phyloP scores from a whole-genome alignment of 164 flowering plant species.

The Vitis rupestris region DNA sequence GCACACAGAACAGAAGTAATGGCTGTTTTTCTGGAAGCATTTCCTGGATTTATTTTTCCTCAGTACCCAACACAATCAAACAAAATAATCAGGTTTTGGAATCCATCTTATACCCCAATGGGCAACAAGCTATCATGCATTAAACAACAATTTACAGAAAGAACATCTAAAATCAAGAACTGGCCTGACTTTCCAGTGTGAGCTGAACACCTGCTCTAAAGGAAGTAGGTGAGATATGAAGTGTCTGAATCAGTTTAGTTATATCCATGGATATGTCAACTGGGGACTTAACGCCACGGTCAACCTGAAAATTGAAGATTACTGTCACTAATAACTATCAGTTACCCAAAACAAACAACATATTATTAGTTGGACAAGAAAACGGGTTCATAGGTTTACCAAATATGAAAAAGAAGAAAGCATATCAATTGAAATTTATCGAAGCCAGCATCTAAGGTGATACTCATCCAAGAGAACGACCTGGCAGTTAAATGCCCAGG shows the following conservation, averaged over 20 bases:
- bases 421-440: too few species aligned
- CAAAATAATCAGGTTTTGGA: too few species aligned
- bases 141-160: too few species aligned
- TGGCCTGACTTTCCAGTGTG: constrained; percentile 43
- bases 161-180: constrained; percentile 11
- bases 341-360: not conserved
- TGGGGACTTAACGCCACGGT: constrained; percentile 86
- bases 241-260: constrained; percentile 51
- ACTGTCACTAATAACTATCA: not conserved
- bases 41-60: too few species aligned
- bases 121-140: too few species aligned
- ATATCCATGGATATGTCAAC: constrained; percentile 92
- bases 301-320: constrained; percentile 51
- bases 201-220: constrained; percentile 67
- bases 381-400: too few species aligned
- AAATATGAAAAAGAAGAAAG: too few species aligned
- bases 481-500: not conserved
- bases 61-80: too few species aligned
- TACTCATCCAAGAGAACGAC: not conserved
- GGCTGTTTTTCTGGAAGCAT: too few species aligned
- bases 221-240: constrained; percentile 45
- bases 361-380: not conserved
- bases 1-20: too few species aligned
- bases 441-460: not conserved
- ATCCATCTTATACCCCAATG: too few species aligned